A percentile compares a stretch with the other conserved stretches of the same genome.
Evolutionary conservation across 192 early-diverging fungal genomes (phyloP).

Genomic region (Backusella parvicylindrica): DNA sequence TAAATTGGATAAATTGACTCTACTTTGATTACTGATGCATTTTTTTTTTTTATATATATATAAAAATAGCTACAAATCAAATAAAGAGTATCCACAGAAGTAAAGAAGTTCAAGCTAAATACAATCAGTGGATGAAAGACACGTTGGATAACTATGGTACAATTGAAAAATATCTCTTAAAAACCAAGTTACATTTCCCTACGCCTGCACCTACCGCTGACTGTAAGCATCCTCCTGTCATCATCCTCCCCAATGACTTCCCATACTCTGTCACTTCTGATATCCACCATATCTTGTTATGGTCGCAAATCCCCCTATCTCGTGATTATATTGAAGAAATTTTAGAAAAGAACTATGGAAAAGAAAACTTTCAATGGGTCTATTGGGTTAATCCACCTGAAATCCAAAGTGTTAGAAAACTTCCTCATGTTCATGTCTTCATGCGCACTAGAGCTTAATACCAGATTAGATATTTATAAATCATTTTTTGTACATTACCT

Average conservation of each 20-base stretch:
- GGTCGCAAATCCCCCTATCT: slow-evolving; percentile 13
- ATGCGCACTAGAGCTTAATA: slow-evolving; percentile 5
- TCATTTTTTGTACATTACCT: background rate
- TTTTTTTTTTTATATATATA: too few relatives aligned
- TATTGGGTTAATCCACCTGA: slow-evolving; percentile 32
- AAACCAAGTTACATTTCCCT: slow-evolving; percentile 17
- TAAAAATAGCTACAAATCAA: slow-evolving; percentile 20
- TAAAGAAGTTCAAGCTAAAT: slow-evolving; percentile 5
- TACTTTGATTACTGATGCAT: background rate
- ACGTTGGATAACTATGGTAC: slow-evolving; percentile 21
- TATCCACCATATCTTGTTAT: slow-evolving; percentile 23
- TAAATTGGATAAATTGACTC: background rate
- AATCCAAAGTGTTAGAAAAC: slow-evolving; percentile 28
- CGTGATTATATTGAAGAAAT: slow-evolving; percentile 9
- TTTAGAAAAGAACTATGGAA: slow-evolving; percentile 15
- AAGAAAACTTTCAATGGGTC: slow-evolving; percentile 15
- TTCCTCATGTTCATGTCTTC: slow-evolving; percentile 33
- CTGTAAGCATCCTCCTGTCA: slow-evolving; percentile 4
- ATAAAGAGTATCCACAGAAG: slow-evolving; percentile 23
- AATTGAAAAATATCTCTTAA: slow-evolving; percentile 25
- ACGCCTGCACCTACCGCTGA: background rate
- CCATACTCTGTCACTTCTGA: slow-evolving; percentile 17
- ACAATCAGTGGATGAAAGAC: slow-evolving; percentile 24
- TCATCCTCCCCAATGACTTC: slow-evolving; percentile 32
- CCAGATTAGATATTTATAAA: background rate